Evolutionary conservation across 345 rosid species (phyloP), one percentile per base, ranked within the genome.

Genomic region (Raphanus sativus): DNA sequence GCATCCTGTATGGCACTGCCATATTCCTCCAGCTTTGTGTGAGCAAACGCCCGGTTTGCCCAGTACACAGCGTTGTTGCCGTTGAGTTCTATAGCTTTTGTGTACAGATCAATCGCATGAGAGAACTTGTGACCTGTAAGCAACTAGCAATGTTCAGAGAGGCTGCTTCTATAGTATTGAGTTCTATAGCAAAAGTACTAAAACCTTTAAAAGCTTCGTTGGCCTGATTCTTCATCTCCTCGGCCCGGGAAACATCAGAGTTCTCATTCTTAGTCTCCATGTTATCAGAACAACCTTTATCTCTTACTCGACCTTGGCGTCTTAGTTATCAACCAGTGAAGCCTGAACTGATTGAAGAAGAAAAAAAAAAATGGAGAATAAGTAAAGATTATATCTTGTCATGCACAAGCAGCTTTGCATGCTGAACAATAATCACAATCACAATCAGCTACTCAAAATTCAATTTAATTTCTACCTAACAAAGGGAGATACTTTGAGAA

Each of bases 1-100:
- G 98, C 96, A 87, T 95, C 99, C 45, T 80, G 91, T 83, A 95
- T 90, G 6, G 98, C 97, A 82, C 99, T 92, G 5, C 99, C 99
- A 82, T 90, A 95, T 82, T 95, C 99, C 89, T 95, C 99, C 79
- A 95, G 78, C 65, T 90, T 95, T 7, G 94, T 80, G 83, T 92
- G 99, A 60, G 99, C 94, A 74, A 92, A 87, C 62, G 99, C 92
- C 65, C 99, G 95, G 74, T 95, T 92, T 36, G 99, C 99, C 87
- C 93, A 95, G 78, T 95, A 95, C 75, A 95, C 97, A 80, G 99
- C 94, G 79, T 89, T 95, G 59, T 78, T 80, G 26, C 80, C 17
- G 68, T 83, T 86, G 73, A 87, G 77, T 69, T 88, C 91, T 78
- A 92, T 89, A 56, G 99, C 99, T 82, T 88, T 88, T 3, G 93